Evolutionary conservation across 129 eudicot species (phyloP).

Genomic region (Escallonia rubra): DNA sequence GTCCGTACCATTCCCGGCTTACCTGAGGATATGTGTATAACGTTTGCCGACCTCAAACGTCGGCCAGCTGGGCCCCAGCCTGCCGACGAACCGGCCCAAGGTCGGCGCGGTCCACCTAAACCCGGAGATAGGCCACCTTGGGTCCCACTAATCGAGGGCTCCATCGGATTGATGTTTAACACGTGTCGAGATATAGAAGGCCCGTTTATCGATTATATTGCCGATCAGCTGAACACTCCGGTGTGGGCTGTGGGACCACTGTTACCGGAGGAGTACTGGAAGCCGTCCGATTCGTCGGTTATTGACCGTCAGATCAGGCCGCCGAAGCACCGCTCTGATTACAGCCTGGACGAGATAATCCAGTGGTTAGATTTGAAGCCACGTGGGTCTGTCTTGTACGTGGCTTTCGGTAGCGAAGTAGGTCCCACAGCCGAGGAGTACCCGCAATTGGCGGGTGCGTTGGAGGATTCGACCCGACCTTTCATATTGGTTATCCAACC

Average conservation of each 20-base stretch:
- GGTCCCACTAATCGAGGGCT: background rate
- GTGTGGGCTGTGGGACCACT: constrained; percentile 9
- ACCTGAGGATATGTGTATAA: background rate
- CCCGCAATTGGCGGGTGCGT: background rate
- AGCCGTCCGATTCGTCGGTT: background rate
- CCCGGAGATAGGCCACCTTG: constrained; percentile 5
- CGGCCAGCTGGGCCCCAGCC: background rate
- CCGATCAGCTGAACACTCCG: constrained; percentile 2
- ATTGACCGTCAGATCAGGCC: constrained; percentile 1
- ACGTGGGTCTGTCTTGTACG: constrained; percentile 1
- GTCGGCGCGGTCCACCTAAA: background rate
- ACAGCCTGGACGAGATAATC: constrained; percentile 3
- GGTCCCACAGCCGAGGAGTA: constrained; percentile 3
- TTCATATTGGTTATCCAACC: constrained; percentile 5
- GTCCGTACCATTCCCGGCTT: background rate
- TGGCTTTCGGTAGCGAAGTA: constrained; percentile 5
- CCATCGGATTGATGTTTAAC: constrained; percentile 6
- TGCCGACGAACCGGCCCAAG: background rate
- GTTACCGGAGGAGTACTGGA: background rate
- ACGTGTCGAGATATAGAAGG: constrained; percentile 12
- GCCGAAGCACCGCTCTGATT: background rate
- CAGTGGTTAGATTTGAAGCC: constrained; percentile 7
- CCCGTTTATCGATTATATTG: constrained; percentile 9
- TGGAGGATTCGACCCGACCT: constrained; percentile 5
- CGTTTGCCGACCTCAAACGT: background rate